Evolutionary conservation across 2,329 filamentous ascomycete genomes (phyloP).

Genomic region (Penicillium polonicum): DNA sequence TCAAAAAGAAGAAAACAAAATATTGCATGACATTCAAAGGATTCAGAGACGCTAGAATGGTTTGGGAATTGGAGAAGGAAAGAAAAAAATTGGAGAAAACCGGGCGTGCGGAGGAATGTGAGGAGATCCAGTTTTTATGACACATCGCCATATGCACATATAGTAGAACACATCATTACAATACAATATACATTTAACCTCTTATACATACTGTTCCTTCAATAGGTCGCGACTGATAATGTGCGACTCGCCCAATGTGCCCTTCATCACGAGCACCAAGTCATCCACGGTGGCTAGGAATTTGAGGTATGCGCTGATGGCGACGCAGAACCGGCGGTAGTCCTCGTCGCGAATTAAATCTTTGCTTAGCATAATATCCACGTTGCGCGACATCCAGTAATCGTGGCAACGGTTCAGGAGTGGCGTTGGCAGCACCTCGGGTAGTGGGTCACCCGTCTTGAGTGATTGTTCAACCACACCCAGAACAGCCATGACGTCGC

Average conservation of each 20-base stretch:
- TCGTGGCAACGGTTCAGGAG: slow-evolving; percentile 41
- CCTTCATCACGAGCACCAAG: slow-evolving; percentile 47
- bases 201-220: slow-evolving; percentile 7
- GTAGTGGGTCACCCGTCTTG: slow-evolving; percentile 49
- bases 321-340: slow-evolving; percentile 51
- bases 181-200: not conserved
- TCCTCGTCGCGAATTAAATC: slow-evolving; percentile 42
- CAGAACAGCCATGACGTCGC: slow-evolving; percentile 53
- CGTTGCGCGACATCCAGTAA: slow-evolving; percentile 22
- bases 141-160: slow-evolving; percentile 1
- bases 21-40: not conserved
- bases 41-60: not conserved
- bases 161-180: not conserved
- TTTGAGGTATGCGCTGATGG: slow-evolving; percentile 46
- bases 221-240: slow-evolving; percentile 28
- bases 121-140: slow-evolving; percentile 4
- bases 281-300: slow-evolving; percentile 49
- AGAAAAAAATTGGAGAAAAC: slow-evolving; percentile 12
- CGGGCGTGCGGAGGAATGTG: slow-evolving; percentile 10
- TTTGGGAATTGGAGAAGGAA: not conserved
- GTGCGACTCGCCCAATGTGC: slow-evolving; percentile 45
- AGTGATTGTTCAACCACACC: slow-evolving; percentile 49
- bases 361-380: slow-evolving; percentile 32
- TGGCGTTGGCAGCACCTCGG: slow-evolving; percentile 50
- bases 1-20: not conserved